Percentiles rank a stretch among this genome's conserved stretches.
Conservation (phyloP, 1,139 yeast genomes). For the Geotrichum bryndzae region DNA sequence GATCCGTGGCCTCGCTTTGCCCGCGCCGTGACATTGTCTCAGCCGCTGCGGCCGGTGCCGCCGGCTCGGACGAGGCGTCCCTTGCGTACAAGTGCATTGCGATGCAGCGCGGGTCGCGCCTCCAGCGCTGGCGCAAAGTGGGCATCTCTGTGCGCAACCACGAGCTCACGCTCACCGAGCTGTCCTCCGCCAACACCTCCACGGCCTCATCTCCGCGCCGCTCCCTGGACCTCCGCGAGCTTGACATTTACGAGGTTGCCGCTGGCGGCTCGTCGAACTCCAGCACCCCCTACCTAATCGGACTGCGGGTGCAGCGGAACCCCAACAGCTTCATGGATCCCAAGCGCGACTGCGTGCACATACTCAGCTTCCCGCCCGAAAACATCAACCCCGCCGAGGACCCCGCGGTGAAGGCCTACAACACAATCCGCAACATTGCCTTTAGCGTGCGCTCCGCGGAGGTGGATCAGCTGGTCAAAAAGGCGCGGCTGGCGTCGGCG, state of each 20-base stretch:
- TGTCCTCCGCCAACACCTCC: neutral
- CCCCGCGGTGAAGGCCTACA: neutral
- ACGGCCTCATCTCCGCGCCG: neutral
- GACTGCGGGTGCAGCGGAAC: neutral
- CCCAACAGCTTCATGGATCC: neutral
- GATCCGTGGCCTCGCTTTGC: slow-evolving; percentile 18
- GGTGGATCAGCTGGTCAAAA: neutral
- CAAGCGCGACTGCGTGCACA: neutral
- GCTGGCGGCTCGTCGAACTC: neutral
- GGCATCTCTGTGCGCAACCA: neutral
- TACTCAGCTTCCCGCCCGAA: neutral
- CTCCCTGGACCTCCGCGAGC: neutral
- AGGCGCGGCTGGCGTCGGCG: neutral
- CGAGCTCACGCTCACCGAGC: neutral
- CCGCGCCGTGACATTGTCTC: slow-evolving; percentile 8
- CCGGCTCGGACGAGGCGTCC: neutral
- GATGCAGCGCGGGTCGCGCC: neutral
- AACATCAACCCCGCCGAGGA: neutral
- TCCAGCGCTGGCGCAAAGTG: neutral
- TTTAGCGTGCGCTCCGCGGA: neutral
- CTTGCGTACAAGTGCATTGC: neutral
- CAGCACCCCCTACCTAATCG: neutral
- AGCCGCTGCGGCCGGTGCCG: neutral
- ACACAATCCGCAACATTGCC: neutral
- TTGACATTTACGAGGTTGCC: neutral